Conservation (phyloP, 345 rosid genomes). For the thale cress (Arabidopsis thaliana) region TAIR10.1 NC_003071.7:19284001-19284500, state of each 20-base stretch:
- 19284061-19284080: slow-evolving; percentile 57
- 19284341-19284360: slow-evolving; percentile 76
- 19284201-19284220: neutral
- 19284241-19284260: slow-evolving; percentile 63
- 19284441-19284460: neutral
- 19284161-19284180: slow-evolving; percentile 1
- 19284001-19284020: neutral
- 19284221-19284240: neutral
- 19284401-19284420: neutral
- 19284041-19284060: neutral
- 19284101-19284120: slow-evolving; percentile 78
- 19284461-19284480: slow-evolving; percentile 61
- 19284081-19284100: slow-evolving; percentile 91
- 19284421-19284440: neutral
- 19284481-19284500: slow-evolving; percentile 92
- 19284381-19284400: slow-evolving; percentile 60
- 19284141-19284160: slow-evolving; percentile 95
- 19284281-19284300: slow-evolving; percentile 72
- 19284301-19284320: slow-evolving; percentile 83
- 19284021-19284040: neutral
- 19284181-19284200: neutral
- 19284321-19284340: slow-evolving; percentile 73
- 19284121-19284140: slow-evolving; percentile 73
- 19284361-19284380: slow-evolving; percentile 75
- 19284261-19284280: slow-evolving; percentile 83